A percentile compares a stretch with the other conserved stretches of the same genome.
Evolutionary conservation across 2,329 filamentous ascomycete genomes (phyloP).

Genomic region (Monosporascus sp.): DNA sequence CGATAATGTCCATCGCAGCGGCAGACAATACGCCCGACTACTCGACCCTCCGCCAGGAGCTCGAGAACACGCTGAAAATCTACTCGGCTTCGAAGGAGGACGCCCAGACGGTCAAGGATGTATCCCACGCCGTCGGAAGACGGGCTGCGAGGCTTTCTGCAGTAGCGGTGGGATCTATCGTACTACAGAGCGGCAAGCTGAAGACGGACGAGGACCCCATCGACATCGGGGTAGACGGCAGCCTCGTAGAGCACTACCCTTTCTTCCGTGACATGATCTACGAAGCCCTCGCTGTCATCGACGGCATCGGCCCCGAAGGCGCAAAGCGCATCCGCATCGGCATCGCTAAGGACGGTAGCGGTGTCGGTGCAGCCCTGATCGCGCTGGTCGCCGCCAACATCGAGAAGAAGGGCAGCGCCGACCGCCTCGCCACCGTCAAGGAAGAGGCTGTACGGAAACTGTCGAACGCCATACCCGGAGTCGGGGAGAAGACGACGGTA

Average conservation of each 20-base stretch:
- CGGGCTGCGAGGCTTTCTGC: conserved; percentile 84
- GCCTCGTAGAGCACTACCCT: conserved; percentile 92
- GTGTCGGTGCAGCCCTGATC: conserved; percentile 92
- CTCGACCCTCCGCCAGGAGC: conserved; percentile 67
- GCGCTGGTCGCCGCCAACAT: conserved; percentile 76
- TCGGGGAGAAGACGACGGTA: conserved; percentile 17
- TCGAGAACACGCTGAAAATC: conserved; percentile 72
- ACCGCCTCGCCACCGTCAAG: conserved; percentile 38
- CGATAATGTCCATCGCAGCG: conserved; percentile 81
- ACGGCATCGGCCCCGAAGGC: conserved; percentile 70
- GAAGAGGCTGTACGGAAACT: conserved; percentile 31
- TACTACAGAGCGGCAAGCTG: conserved; percentile 75
- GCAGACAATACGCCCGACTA: conserved; percentile 71
- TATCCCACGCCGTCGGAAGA: conserved; percentile 78
- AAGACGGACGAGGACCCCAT: conserved; percentile 61
- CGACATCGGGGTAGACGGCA: conserved; percentile 92
- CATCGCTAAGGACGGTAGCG: conserved; percentile 93
- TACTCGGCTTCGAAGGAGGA: conserved; percentile 75
- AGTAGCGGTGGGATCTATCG: conserved; percentile 78
- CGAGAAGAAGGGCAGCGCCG: conserved; percentile 40
- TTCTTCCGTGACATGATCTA: conserved; percentile 85
- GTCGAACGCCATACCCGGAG: conserved; percentile 16
- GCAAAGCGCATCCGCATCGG: conserved; percentile 88
- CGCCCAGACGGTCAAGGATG: conserved; percentile 78
- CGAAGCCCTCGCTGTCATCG: conserved; percentile 70